Evolutionary conservation across 495 filamentous ascomycete genomes (phyloP), one percentile per base, ranked within the genome.

Genomic region (Copromyces sp.): DNA sequence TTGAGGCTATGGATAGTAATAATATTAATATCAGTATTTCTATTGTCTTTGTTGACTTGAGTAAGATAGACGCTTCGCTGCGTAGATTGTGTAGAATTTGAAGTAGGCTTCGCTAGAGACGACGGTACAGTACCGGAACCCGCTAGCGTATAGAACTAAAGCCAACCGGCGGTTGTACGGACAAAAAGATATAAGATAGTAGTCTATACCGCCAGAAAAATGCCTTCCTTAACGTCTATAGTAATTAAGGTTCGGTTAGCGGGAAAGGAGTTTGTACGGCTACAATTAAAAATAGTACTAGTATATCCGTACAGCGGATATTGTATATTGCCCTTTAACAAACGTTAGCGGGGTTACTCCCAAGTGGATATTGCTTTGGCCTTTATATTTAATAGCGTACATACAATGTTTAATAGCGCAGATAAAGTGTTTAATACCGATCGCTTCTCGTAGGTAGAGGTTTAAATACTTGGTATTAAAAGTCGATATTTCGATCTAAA

Each of bases 1-100:
- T 78, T 74, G 68, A 78, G 72, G 72, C 77, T 72, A 72, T 78
- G 75, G 39, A 80, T 76, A 47, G 77, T 77, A 68, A 80, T 78
- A 42, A 80, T 76, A 44, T 80, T 75, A 42, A 80, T 70, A 69
- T 78, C 24, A 20, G 77, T 74, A 44, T 73, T 68, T 17, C n/a
- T 40, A 32, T 74, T 42, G 14, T 17, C 40, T 3, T 42, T 7
- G 40, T 42, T 42, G 16, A 47, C 53, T 68, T 69, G 68, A 70
- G 0, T 17, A n/a, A 70, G 68, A 12, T 8, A 6, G 1, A 70
- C 68, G 16, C 68, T 38, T 41, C 4, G 40, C 40, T 4, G 2
- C 39, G 68, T n/a, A 1, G 39, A 70, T 41, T 6, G 68, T 20
- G 16, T 41, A 2, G 68, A 39, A 70, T 20, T 6, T 70, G 20